Conservation (phyloP, 192 early-diverging fungal genomes). For the Chytriomyces hyalinus region DNA sequence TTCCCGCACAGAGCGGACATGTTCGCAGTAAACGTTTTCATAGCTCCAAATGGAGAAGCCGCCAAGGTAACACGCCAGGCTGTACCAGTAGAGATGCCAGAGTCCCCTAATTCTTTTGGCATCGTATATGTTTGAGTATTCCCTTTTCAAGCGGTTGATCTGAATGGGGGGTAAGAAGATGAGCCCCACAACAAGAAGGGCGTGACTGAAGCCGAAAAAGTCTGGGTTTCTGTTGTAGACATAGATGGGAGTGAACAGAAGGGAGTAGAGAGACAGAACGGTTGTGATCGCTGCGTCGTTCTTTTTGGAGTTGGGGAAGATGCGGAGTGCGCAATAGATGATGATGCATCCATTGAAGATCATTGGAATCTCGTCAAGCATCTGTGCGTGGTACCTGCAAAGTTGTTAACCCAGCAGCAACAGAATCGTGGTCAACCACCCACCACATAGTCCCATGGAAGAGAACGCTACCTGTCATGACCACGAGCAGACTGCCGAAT, state of each 20-base stretch:
- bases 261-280: background rate
- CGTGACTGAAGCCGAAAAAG: slow-evolving; percentile 58
- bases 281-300: background rate
- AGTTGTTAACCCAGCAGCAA: background rate
- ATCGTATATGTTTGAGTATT: slow-evolving; percentile 7
- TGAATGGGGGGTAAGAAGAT: slow-evolving; percentile 35
- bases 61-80: background rate
- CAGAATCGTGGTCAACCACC: slow-evolving; percentile 44
- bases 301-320: background rate
- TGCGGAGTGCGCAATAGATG: slow-evolving; percentile 37
- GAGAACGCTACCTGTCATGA: slow-evolving; percentile 73
- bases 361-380: slow-evolving; percentile 78
- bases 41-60: slow-evolving; percentile 76
- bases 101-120: slow-evolving; percentile 36
- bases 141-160: slow-evolving; percentile 21
- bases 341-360: slow-evolving; percentile 28
- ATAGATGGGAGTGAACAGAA: slow-evolving; percentile 53
- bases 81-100: background rate
- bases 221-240: slow-evolving; percentile 67
- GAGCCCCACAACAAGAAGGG: slow-evolving; percentile 22
- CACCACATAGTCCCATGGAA: slow-evolving; percentile 80
- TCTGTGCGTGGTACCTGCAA: slow-evolving; percentile 18
- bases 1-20: slow-evolving; percentile 55
- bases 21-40: slow-evolving; percentile 74
- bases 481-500: slow-evolving; percentile 64